phyloP scores from a whole-genome alignment of 495 filamentous ascomycete species.

The Hypoxylon fuscum region DNA sequence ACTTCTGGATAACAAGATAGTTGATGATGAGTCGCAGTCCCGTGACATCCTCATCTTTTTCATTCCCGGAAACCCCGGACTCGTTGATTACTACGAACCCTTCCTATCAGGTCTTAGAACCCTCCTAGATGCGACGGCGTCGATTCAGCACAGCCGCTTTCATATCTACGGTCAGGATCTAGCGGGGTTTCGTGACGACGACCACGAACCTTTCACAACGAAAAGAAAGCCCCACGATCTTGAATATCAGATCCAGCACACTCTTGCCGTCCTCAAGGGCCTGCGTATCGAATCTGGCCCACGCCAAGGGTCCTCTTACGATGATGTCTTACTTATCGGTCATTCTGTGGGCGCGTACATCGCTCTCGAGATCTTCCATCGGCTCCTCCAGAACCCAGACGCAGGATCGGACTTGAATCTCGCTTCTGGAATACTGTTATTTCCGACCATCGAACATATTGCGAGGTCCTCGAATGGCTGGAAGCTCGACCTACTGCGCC shows the following conservation, averaged over 20 bases:
- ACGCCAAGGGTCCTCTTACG: conserved; percentile 39
- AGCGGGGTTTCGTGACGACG: conserved; percentile 71
- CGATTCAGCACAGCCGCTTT: conserved; percentile 42
- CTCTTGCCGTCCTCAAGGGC: conserved; percentile 41
- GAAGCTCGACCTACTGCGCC: conserved; percentile 61
- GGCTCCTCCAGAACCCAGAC: conserved; percentile 50
- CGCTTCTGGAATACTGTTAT: conserved; percentile 71
- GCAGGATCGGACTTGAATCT: conserved; percentile 31
- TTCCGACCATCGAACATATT: conserved; percentile 81
- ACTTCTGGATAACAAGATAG: conserved; percentile 1
- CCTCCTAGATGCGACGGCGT: conserved; percentile 44
- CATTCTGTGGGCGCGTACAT: conserved; percentile 87
- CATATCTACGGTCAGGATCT: conserved; percentile 77
- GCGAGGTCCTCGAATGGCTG: conserved; percentile 69
- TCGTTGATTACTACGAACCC: conserved; percentile 80
- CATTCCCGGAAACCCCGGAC: conserved; percentile 87
- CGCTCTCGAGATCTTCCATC: conserved; percentile 72
- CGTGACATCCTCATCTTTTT: conserved; percentile 63
- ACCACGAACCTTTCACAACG: conserved; percentile 52
- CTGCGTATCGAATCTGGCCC: conserved; percentile 31
- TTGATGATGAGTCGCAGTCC: conserved; percentile 1
- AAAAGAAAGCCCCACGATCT: conserved; percentile 57
- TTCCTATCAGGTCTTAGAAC: conserved; percentile 65
- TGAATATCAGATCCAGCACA: conserved; percentile 67
- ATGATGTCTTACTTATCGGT: conserved; percentile 77